Base-by-base conservation (phyloP, 306 rosid genomes). In the Acacia crassicarpa region DNA sequence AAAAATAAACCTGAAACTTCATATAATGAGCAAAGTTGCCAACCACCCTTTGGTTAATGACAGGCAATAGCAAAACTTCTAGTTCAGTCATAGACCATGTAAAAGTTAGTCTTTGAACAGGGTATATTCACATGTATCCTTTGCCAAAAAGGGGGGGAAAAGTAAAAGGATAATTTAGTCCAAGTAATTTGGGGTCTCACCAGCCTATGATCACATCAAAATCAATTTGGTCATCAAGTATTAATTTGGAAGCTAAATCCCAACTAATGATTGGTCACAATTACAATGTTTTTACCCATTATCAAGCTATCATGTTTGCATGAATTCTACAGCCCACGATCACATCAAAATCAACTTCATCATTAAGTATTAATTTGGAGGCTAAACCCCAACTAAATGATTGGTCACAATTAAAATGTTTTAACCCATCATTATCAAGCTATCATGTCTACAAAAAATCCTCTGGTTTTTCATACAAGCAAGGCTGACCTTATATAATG, bases 401-500 rank as follows among this genome's bases (percentile, higher is more conserved):
- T 68, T 43, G 53, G 20, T 75, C 32, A 54, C 23, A n/a, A 48
- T 77, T 69, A 85, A 49, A 67, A 79, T 76, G 32, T 68, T 27
- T 23, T 56, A 22, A 73, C 25, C 80, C 68, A 78, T 74, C 41
- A 6, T 38, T 38, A 38, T 38, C 41, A 38, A 38, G 41, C 41
- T 38, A 12, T 40, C 72, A 49, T 30, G 40, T 51, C 76, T 59
- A 30, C 20, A 72, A 40, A 27, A 44, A 77, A 62, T 59, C 81
- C 75, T 71, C 67, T 66, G 56, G n/a, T 33, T 81, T 75, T 27
- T 59, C 51, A 33, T 66, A 77, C n/a, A n/a, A 74, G 72, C 20
- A 74, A 74, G 68, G 59, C 61, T 59, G 70, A 56, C 66, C 63
- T 51, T 23, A 32, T 41, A 33, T 12, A 46, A 78, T 66, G 35